These are phyloP conservation scores for Xylaria bambusicola DNA, from an alignment of 495 filamentous ascomycete genomes.

Conservation along the genomic window DNA sequence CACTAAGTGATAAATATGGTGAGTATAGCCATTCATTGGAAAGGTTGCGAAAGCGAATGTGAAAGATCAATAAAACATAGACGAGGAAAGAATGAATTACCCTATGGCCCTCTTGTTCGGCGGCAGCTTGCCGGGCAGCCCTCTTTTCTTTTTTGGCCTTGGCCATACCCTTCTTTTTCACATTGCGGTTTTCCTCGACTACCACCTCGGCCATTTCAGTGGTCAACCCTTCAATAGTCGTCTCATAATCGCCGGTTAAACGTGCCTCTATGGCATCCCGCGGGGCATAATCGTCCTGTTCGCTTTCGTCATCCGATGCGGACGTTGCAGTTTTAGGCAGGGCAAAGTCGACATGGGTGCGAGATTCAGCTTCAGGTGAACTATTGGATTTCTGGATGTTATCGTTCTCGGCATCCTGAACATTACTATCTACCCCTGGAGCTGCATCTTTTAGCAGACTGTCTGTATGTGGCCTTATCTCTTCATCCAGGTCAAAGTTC, in stretches of 20 bases:
- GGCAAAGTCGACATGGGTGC: conserved; percentile 8
- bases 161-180: conserved; percentile 75
- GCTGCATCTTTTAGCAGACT: not conserved
- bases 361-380: conserved; percentile 9
- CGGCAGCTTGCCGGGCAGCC: conserved; percentile 61
- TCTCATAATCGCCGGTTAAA: conserved; percentile 23
- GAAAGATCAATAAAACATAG: not conserved
- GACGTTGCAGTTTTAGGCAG: conserved; percentile 5
- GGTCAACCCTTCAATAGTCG: conserved; percentile 1
- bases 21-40: not conserved
- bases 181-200: conserved; percentile 25
- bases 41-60: not conserved
- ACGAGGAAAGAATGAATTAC: conserved; percentile 22
- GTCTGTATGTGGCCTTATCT: not conserved
- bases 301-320: conserved; percentile 20
- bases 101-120: conserved; percentile 35
- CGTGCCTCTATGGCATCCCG: conserved; percentile 43
- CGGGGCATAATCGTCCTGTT: conserved; percentile 49
- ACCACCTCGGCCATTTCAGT: conserved; percentile 1
- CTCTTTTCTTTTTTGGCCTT: conserved; percentile 85
- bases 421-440: not conserved
- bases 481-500: conserved; percentile 53
- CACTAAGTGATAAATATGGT: conserved; percentile 49
- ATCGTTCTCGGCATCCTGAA: conserved; percentile 1
- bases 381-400: not conserved